Evolutionary conservation across 352 stramenopile genomes (phyloP), one percentile per base, ranked within the genome.

Genomic region (Phytophthora aleatoria): DNA sequence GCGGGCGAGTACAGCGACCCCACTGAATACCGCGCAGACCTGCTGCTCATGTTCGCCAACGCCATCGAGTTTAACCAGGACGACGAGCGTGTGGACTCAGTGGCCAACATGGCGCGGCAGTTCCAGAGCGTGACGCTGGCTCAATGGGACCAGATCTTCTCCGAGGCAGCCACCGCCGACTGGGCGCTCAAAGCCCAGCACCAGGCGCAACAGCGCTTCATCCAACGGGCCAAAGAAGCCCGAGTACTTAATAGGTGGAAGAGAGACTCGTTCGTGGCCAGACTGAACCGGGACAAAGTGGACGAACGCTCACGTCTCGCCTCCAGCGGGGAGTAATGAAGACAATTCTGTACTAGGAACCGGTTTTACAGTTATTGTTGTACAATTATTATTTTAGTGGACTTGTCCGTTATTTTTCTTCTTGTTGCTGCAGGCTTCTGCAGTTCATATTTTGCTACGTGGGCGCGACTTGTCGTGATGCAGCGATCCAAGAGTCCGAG

Each of bases 1-100:
- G 56, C 31, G 1, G 54, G 63, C 49, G 67, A 84, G 50, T 96
- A 96, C 69, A 57, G 42, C 16, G 63, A 73, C 24, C 83, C 86
- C 0, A 57, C 75, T 2, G 75, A 81, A 30, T 94, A 92, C 69
- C 73, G 73, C 41, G 59, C 69, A 42, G 85, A 95, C 70, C 67
- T 95, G 58, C 63, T 92, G 61, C 82, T 94, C 65, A 91, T 94
- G 82, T 94, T 91, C 56, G 73, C 85, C 44, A 95, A 95, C 64
- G 87, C 87, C 15, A 90, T 95, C 64, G 77, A 90, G 67, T 95
- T 95, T 64, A 95, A 95, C 55, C 85, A 86, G 59, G 83, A 92
- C 62, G 85, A 95, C 61, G 73, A 78, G 49, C 79, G 80, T 45
- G 72, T 81, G 12, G 78, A 93, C 45, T 94, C 85, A 8, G 87